phyloP scores from a whole-genome alignment of 352 stramenopile species.

The Pythium monospermum region DNA sequence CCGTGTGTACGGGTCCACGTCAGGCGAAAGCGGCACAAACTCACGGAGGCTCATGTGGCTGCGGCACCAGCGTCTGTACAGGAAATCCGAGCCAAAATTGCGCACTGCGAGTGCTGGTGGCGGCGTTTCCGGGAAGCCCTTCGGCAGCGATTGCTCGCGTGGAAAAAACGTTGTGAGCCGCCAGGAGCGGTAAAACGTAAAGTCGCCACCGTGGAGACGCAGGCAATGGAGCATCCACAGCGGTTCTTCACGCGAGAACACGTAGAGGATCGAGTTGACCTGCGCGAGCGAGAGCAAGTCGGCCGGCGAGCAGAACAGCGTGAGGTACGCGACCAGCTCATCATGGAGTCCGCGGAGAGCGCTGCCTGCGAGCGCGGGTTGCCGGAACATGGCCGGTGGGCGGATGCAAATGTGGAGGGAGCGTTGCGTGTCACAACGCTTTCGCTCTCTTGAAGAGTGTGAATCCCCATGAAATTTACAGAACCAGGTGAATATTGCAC shows the following conservation, averaged over 20 bases:
- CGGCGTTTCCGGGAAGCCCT: conserved; percentile 8
- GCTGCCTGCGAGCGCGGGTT: conserved; percentile 51
- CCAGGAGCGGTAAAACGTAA: conserved; percentile 61
- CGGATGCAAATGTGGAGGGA: no score
- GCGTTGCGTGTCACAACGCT: conserved; percentile 10
- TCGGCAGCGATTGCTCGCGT: conserved; percentile 20
- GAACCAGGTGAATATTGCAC: no score
- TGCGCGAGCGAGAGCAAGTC: conserved; percentile 61
- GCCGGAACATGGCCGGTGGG: conserved; percentile 44
- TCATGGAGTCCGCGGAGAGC: conserved; percentile 65
- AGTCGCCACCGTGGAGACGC: conserved; percentile 60
- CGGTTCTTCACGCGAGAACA: conserved; percentile 73
- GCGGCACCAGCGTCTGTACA: conserved; percentile 83
- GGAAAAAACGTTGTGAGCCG: conserved; percentile 80
- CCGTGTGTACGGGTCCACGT: conserved; percentile 39
- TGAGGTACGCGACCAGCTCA: conserved; percentile 72
- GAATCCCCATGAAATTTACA: no score
- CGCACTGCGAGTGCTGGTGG: conserved; percentile 18
- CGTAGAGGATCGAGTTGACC: conserved; percentile 78
- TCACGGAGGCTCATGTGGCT: conserved; percentile 69
- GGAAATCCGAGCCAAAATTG: conserved; percentile 72
- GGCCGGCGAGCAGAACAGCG: conserved; percentile 57
- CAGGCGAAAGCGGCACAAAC: conserved; percentile 38
- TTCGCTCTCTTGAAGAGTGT: no score
- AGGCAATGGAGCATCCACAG: conserved; percentile 83